These are phyloP conservation scores for Sporothrix protearum DNA, from an alignment of 2,329 filamentous ascomycete species.

Conservation along the genomic window DNA sequence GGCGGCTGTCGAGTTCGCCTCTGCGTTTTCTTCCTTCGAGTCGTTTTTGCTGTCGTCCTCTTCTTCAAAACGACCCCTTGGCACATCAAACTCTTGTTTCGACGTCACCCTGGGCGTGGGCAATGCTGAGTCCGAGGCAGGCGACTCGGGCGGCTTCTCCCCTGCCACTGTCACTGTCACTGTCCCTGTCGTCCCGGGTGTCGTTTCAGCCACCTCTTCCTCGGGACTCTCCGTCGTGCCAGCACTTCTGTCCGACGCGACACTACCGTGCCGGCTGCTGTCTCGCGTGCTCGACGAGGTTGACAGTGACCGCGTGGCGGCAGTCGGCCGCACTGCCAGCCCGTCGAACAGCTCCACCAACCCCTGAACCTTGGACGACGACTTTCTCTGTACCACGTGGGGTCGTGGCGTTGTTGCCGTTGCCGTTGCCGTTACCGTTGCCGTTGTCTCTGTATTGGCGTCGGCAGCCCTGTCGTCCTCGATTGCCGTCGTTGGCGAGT, in stretches of 20 bases:
- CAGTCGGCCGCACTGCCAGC: background rate
- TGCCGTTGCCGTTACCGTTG: background rate
- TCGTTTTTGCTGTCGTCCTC: background rate
- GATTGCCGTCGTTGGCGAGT: conserved; percentile 46
- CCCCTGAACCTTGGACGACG: conserved; percentile 47
- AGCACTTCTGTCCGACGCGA: background rate
- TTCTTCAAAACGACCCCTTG: too few relatives aligned
- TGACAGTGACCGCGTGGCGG: background rate
- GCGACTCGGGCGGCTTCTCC: background rate
- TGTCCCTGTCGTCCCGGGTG: background rate
- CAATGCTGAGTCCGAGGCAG: background rate
- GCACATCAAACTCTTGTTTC: background rate
- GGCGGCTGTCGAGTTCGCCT: background rate
- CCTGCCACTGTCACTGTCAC: background rate
- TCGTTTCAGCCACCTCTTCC: background rate
- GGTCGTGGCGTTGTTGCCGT: background rate
- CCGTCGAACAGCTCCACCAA: conserved; percentile 51
- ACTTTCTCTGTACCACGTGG: conserved; percentile 32
- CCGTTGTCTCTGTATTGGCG: conserved; percentile 21
- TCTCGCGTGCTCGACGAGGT: background rate
- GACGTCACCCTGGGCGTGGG: background rate
- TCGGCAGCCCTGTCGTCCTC: conserved; percentile 38
- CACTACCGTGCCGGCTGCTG: background rate
- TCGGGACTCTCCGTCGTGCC: background rate
- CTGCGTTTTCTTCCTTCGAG: background rate